Base-by-base conservation (phyloP, 2,329 filamentous ascomycete species). In the Sporothrix brasiliensis region DNA sequence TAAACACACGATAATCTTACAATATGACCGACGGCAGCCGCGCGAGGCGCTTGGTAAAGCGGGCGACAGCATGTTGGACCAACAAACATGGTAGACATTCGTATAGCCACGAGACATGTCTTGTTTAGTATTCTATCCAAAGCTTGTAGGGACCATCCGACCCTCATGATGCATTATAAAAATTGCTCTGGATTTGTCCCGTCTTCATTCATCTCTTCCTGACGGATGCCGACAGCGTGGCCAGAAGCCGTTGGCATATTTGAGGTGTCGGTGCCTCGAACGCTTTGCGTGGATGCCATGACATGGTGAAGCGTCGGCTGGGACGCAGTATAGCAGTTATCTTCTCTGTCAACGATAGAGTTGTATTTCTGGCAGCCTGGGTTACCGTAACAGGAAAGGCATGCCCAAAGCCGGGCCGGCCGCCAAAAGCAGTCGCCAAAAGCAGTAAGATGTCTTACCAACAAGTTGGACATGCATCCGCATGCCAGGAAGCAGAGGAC, bases 381-480 rank as follows among this genome's bases (percentile, higher is more conserved):
- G 6, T 7, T 44, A 27, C 56, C 56, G 39, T 24, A 61, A 24
- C 34, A 44, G 56, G 34, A 61, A 61, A n/a, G 34, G 34, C n/a
- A 5, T 13, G 34, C 21, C 14, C 27, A 34, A 19, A 5, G 30
- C 16, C 16, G 53, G 16, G 16, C 58, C 27, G 16, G 9, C 19
- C 16, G 9, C 19, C 39, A 63, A 63, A 47, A 61, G 44, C 44
- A 63, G 58, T 21, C 16, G 19, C 19, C 39, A 63, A 63, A 47
- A 61, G 44, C 44, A 63, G 58, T 21, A 63, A 47, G 16, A 44
- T 16, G 11, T 44, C 41, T 13, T 21, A 24, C 34, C 52, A 21
- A n/a, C 11, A 21, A 16, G 7, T n/a, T 16, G 30, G 4, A 39
- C 54, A 39, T 2, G 13, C 7, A 16, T 9, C 30, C 11, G 56